phyloP scores from a whole-genome alignment of 192 early-diverging fungal genomes.

The Chytriomyces confervae region DNA sequence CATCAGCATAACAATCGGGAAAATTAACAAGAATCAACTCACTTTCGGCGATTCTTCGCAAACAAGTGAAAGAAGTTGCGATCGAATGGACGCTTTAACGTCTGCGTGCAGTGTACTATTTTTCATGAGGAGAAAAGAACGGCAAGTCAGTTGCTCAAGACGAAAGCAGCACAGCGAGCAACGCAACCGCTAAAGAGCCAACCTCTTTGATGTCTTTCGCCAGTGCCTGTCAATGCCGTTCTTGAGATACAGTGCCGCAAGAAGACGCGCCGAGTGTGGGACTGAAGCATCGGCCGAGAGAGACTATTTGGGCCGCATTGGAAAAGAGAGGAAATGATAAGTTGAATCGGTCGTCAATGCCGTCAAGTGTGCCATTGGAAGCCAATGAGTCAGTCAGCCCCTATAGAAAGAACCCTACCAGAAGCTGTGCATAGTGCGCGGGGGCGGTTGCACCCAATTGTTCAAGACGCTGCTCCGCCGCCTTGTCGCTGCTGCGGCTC shows the following conservation, averaged over 20 bases:
- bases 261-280: conserved; percentile 69
- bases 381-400: not conserved
- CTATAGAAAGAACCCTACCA: not conserved
- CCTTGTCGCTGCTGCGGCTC: conserved; percentile 4
- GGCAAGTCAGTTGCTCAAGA: not conserved
- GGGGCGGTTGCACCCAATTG: not conserved
- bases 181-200: not conserved
- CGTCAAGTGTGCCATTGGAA: not conserved
- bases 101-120: conserved; percentile 64
- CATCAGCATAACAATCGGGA: not conserved
- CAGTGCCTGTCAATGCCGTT: conserved; percentile 92
- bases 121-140: conserved; percentile 25
- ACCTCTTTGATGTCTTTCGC: conserved; percentile 74
- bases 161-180: not conserved
- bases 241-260: conserved; percentile 83
- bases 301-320: conserved; percentile 53
- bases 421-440: conserved; percentile 10
- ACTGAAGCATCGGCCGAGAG: conserved; percentile 75
- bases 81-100: conserved; percentile 77
- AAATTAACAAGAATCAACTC: not conserved
- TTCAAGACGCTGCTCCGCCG: conserved; percentile 10
- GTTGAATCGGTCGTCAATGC: not conserved
- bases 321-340: not conserved
- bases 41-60: conserved; percentile 74
- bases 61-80: conserved; percentile 66